Percentiles rank a stretch among this genome's conserved stretches.
These are phyloP conservation scores for Hylodesmum podocarpum DNA, from an alignment of 306 rosid species.

Conservation along the genomic window DNA sequence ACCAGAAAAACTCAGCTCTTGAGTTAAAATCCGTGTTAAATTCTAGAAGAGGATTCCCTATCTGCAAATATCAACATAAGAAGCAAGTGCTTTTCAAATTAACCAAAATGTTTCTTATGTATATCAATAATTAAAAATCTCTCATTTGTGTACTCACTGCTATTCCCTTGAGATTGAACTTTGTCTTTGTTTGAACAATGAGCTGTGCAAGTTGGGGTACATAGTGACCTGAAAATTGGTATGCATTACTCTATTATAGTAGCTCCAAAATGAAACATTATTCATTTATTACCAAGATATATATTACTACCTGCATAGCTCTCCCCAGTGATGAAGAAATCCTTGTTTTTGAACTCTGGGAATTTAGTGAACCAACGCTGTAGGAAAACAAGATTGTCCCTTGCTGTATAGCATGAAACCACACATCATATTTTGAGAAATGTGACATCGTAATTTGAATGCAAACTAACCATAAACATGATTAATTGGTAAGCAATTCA, in stretches of 20 bases:
- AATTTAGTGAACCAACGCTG: slow-evolving; percentile 55
- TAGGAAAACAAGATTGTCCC: slow-evolving; percentile 67
- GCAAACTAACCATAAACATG: not conserved
- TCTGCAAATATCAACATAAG: slow-evolving; percentile 36
- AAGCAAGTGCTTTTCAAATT: not conserved
- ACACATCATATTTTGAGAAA: not conserved
- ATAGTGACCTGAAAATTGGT: slow-evolving; percentile 60
- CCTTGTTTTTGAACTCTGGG: slow-evolving; percentile 51
- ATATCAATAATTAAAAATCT: not conserved
- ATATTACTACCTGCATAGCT: slow-evolving; percentile 63
- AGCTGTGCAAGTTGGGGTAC: slow-evolving; percentile 79
- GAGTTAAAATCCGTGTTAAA: slow-evolving; percentile 65
- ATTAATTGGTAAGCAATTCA: not conserved
- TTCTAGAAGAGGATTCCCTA: slow-evolving; percentile 74
- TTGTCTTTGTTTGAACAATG: slow-evolving; percentile 42
- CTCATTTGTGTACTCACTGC: slow-evolving; percentile 48
- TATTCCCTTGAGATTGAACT: slow-evolving; percentile 66
- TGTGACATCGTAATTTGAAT: not conserved
- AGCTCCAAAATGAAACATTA: not conserved
- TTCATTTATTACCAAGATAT: not conserved
- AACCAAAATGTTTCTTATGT: not conserved
- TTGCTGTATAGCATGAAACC: slow-evolving; percentile 38
- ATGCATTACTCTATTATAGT: not conserved
- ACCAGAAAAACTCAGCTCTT: slow-evolving; percentile 54
- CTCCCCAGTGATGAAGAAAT: slow-evolving; percentile 71